Percentiles rank a stretch among this genome's conserved stretches.
phyloP scores from a whole-genome alignment of 305 asterid genomes.

The Coffea humblotiana region DNA sequence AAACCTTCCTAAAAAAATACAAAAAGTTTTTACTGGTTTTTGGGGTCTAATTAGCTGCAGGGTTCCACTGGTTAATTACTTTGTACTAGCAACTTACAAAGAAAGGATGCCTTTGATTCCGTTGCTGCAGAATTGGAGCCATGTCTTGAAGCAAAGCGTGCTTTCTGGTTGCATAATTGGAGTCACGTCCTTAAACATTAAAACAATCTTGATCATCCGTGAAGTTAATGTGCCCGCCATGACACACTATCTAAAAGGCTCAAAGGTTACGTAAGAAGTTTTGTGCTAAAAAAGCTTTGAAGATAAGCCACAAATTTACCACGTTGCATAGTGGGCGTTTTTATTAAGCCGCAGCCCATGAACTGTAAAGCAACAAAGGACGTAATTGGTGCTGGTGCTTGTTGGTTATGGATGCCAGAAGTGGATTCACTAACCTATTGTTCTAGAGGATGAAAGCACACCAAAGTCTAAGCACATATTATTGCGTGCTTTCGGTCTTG shows the following conservation, averaged over 20 bases:
- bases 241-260: background rate
- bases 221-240: background rate
- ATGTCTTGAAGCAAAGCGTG: too few relatives aligned
- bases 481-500: background rate
- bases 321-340: conserved; percentile 10
- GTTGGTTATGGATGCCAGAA: conserved; percentile 14
- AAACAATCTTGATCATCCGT: background rate
- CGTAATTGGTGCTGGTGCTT: background rate
- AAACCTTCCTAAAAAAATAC: background rate
- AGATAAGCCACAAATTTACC: conserved; percentile 12
- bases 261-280: background rate
- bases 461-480: background rate
- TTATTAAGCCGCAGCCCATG: conserved; percentile 1
- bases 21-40: background rate
- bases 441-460: conserved; percentile 19
- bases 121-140: background rate
- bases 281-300: conserved; percentile 8
- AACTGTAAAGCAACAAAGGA: conserved; percentile 6
- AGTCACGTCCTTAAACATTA: background rate
- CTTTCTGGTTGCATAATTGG: too few relatives aligned
- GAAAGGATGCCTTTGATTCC: background rate
- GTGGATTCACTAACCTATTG: conserved; percentile 23
- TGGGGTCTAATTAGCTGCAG: background rate
- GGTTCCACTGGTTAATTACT: background rate
- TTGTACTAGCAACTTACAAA: background rate